A percentile compares a stretch with the other conserved stretches of the same genome.
These are phyloP conservation scores for Suillus lakei DNA, from an alignment of 768 basidiomycete genomes.

Conservation along the genomic window DNA sequence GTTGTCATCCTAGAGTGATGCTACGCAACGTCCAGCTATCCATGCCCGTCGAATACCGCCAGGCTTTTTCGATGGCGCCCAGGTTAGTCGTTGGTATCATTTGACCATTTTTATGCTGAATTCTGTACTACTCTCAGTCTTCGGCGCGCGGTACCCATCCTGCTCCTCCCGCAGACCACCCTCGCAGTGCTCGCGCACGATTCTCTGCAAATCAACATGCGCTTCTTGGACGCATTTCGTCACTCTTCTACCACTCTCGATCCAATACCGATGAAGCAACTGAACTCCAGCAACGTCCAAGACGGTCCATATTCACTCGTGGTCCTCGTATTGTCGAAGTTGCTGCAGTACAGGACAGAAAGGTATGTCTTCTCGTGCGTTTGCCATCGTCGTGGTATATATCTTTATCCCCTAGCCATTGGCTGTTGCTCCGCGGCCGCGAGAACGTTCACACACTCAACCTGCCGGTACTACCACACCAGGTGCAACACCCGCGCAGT, in stretches of 20 bases:
- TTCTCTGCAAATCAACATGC: neutral
- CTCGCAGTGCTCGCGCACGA: neutral
- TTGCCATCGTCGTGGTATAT: no score
- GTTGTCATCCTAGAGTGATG: neutral
- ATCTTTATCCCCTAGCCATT: no score
- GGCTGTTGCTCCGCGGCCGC: no score
- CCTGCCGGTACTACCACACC: no score
- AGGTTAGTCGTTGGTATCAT: neutral
- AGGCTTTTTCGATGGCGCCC: neutral
- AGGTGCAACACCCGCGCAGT: no score
- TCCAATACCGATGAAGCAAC: neutral
- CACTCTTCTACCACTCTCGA: neutral
- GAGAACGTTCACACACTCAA: no score
- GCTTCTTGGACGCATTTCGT: neutral
- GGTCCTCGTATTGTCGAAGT: no score
- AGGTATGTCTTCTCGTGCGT: no score
- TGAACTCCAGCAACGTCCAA: neutral
- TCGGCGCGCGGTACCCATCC: neutral
- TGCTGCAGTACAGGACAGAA: no score
- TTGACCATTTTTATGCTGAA: neutral
- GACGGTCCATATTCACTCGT: no score
- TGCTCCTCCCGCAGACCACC: neutral
- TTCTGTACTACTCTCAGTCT: neutral
- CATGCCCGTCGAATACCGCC: neutral
- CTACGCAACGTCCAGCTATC: neutral